Evolutionary conservation across 257 asterid genomes (phyloP).

Genomic region (Marsdenia floribunda): DNA sequence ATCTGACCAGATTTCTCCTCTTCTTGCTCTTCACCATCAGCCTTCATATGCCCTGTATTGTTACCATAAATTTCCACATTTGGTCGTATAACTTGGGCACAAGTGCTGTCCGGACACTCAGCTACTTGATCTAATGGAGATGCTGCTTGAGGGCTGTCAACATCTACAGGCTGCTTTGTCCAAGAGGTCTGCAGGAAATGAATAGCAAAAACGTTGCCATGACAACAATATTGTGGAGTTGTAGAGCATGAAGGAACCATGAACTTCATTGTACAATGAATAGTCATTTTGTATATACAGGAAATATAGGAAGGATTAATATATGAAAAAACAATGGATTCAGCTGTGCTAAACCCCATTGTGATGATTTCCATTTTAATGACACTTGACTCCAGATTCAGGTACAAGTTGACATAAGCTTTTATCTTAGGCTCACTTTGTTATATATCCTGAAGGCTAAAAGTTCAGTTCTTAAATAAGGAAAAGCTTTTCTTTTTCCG

Average conservation of each 20-base stretch:
- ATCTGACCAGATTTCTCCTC: conserved; percentile 38
- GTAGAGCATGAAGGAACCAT: not conserved
- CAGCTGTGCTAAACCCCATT: not conserved
- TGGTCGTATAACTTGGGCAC: conserved; percentile 60
- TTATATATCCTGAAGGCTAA: not conserved
- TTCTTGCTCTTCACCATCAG: conserved; percentile 36
- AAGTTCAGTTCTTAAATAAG: not conserved
- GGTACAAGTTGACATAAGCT: not conserved
- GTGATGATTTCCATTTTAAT: not conserved
- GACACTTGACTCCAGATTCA: not conserved
- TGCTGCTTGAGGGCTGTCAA: conserved; percentile 50
- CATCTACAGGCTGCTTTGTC: conserved; percentile 70
- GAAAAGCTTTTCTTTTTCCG: not conserved
- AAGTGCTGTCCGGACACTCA: conserved; percentile 52
- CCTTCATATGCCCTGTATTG: conserved; percentile 31
- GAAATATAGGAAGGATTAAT: not conserved
- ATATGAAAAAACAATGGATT: not conserved
- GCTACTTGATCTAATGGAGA: conserved; percentile 48
- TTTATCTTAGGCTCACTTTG: not conserved
- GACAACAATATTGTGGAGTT: not conserved
- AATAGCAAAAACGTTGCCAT: no score
- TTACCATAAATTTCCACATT: conserved; percentile 40
- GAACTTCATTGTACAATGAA: not conserved
- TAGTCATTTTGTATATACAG: not conserved
- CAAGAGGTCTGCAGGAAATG: conserved; percentile 59